phyloP scores from a whole-genome alignment of 495 filamentous ascomycete genomes.

The Baudoinia panamericana region DNA sequence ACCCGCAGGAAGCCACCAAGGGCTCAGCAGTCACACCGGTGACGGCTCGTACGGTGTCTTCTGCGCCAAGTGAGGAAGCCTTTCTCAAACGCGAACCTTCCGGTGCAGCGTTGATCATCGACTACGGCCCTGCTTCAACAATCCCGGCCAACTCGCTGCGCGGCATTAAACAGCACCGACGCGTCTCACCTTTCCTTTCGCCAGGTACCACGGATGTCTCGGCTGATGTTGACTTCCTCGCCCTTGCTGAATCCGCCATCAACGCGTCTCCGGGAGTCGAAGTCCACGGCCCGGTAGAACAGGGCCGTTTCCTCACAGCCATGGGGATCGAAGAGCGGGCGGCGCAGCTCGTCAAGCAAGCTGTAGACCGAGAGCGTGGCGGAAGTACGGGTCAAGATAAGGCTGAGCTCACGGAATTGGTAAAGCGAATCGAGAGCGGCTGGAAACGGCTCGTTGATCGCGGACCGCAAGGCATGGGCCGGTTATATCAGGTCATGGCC shows the following conservation, averaged over 20 bases:
- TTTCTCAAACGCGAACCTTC: constrained; percentile 45
- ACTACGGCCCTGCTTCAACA: constrained; percentile 71
- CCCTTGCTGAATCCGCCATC: constrained; percentile 67
- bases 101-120: constrained; percentile 81
- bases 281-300: constrained; percentile 84
- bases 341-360: constrained; percentile 45
- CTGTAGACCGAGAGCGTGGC: constrained; percentile 20
- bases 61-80: constrained; percentile 16
- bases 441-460: constrained; percentile 72
- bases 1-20: constrained; percentile 37
- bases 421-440: constrained; percentile 50
- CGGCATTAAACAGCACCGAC: constrained; percentile 63
- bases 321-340: constrained; percentile 77
- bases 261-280: constrained; percentile 64
- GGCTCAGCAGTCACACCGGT: constrained; percentile 26
- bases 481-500: constrained; percentile 83
- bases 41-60: constrained; percentile 1
- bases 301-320: constrained; percentile 59
- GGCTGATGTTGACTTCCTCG: constrained; percentile 84
- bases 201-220: constrained; percentile 76
- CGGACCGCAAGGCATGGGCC: constrained; percentile 73
- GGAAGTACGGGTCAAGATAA: constrained; percentile 23
- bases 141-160: constrained; percentile 79
- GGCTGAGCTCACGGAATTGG: constrained; percentile 34
- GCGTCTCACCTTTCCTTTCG: constrained; percentile 58